Evolutionary conservation across 495 filamentous ascomycete species (phyloP).

Genomic region (Aspergillus nidulans): DNA sequence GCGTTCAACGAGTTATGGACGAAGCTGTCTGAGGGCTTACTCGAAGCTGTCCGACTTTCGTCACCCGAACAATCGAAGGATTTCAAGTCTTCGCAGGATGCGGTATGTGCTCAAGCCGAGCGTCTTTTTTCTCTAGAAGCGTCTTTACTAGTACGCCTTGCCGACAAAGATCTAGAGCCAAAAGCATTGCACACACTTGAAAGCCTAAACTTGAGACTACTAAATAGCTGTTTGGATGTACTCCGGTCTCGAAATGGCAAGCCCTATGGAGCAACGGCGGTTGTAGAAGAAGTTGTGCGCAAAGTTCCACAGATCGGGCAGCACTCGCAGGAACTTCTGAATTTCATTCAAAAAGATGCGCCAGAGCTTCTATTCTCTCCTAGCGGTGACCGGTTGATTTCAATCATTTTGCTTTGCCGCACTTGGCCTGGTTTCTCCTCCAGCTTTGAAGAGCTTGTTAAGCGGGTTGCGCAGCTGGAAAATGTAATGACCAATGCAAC

Average conservation of each 20-base stretch:
- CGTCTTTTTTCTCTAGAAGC: conserved; percentile 60
- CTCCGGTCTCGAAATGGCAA: conserved; percentile 66
- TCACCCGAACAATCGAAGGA: conserved; percentile 74
- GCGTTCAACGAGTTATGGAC: conserved; percentile 50
- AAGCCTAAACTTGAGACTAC: conserved; percentile 30
- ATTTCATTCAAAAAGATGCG: conserved; percentile 44
- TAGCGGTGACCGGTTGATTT: conserved; percentile 45
- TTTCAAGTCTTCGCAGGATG: conserved; percentile 64
- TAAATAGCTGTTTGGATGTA: conserved; percentile 47
- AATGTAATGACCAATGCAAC: conserved; percentile 35
- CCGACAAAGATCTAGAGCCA: conserved; percentile 24
- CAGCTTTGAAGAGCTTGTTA: conserved; percentile 37
- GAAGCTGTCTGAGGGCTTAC: conserved; percentile 48
- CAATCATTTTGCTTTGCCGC: conserved; percentile 35
- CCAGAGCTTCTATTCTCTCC: conserved; percentile 52
- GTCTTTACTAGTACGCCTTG: conserved; percentile 33
- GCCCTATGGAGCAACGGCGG: conserved; percentile 71
- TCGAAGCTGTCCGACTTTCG: conserved; percentile 62
- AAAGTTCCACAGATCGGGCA: conserved; percentile 38
- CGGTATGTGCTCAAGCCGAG: conserved; percentile 53
- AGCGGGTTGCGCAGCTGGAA: conserved; percentile 34
- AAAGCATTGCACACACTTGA: conserved; percentile 23
- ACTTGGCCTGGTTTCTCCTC: conserved; percentile 38
- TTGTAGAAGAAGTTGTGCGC: conserved; percentile 49
- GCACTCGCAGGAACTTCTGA: conserved; percentile 29